Evolutionary conservation across 1,139 yeast genomes (phyloP).

Genomic region (Pneumocystis jirovecii): DNA sequence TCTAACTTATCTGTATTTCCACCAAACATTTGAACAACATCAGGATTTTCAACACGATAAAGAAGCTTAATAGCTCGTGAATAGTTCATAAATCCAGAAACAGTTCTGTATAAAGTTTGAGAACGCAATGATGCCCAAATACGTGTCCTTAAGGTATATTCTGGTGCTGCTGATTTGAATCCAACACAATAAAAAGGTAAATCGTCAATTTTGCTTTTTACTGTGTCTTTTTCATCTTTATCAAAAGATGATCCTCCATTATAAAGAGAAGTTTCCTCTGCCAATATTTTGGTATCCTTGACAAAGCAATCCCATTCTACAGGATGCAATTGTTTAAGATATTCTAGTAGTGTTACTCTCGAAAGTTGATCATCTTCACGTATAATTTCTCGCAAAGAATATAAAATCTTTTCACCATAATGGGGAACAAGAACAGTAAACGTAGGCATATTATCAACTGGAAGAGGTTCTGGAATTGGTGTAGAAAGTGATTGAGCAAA

Average conservation of each 20-base stretch:
- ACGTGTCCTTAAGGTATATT: slow-evolving; percentile 93
- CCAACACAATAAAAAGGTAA: slow-evolving; percentile 97
- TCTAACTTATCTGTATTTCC: slow-evolving; percentile 93
- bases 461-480: slow-evolving; percentile 95
- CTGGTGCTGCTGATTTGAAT: slow-evolving; percentile 98
- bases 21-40: slow-evolving; percentile 93
- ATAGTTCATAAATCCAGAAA: slow-evolving; percentile 97
- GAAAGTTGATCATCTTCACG: slow-evolving; percentile 98
- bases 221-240: slow-evolving; percentile 49
- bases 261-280: slow-evolving; percentile 89
- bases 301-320: slow-evolving; percentile 99
- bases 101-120: slow-evolving; percentile 95
- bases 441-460: slow-evolving; percentile 98
- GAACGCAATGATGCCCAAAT: slow-evolving; percentile 99
- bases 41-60: slow-evolving; percentile 98
- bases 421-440: slow-evolving; percentile 96
- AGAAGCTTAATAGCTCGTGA: slow-evolving; percentile 94
- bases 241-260: slow-evolving; percentile 39
- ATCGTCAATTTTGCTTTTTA: slow-evolving; percentile 86
- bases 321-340: slow-evolving; percentile 93
- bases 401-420: slow-evolving; percentile 87
- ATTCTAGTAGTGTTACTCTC: slow-evolving; percentile 88
- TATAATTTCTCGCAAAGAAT: slow-evolving; percentile 89
- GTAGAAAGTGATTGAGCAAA: slow-evolving; percentile 97
- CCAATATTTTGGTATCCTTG: slow-evolving; percentile 92